These are phyloP conservation scores for Panaeolus cyanescens DNA, from an alignment of 768 basidiomycete genomes.

Conservation along the genomic window DNA sequence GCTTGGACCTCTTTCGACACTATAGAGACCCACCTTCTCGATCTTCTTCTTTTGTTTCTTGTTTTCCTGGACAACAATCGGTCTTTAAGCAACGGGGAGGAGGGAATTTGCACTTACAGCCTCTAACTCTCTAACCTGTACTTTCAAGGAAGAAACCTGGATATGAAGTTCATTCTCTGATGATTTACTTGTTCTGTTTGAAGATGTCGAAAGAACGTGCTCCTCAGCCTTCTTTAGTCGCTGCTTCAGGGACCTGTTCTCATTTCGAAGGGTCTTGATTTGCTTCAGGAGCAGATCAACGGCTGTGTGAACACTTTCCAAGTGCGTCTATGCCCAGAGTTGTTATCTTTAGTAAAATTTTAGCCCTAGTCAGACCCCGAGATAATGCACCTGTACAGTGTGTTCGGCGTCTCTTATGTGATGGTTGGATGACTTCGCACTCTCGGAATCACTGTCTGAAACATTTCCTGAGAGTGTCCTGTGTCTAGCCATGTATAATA, in stretches of 20 bases:
- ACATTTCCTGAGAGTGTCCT: neutral
- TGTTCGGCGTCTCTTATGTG: neutral
- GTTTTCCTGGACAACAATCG: constrained; percentile 18
- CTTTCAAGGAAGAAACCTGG: constrained; percentile 8
- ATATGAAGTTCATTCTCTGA: neutral
- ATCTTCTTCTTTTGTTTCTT: constrained; percentile 20
- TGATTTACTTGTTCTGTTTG: neutral
- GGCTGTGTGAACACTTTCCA: constrained; percentile 14
- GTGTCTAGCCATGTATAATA: neutral
- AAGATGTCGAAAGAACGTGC: neutral
- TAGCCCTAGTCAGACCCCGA: neutral
- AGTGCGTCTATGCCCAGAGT: constrained; percentile 13
- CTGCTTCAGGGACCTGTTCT: constrained; percentile 14
- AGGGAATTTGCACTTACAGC: constrained; percentile 11
- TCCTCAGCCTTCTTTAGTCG: constrained; percentile 9
- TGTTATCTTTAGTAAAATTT: neutral
- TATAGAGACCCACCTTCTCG: constrained; percentile 18
- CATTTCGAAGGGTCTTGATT: constrained; percentile 15
- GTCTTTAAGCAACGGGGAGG: neutral
- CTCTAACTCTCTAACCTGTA: constrained; percentile 15
- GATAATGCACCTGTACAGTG: neutral
- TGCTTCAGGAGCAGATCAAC: constrained; percentile 13
- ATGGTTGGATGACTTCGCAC: neutral
- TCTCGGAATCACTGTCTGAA: neutral
- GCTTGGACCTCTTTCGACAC: neutral